A percentile compares a stretch with the other conserved stretches of the same genome.
These are phyloP conservation scores for Mantamonas sphyraenae DNA, from an alignment of 78 protist species.

Conservation along the genomic window DNA sequence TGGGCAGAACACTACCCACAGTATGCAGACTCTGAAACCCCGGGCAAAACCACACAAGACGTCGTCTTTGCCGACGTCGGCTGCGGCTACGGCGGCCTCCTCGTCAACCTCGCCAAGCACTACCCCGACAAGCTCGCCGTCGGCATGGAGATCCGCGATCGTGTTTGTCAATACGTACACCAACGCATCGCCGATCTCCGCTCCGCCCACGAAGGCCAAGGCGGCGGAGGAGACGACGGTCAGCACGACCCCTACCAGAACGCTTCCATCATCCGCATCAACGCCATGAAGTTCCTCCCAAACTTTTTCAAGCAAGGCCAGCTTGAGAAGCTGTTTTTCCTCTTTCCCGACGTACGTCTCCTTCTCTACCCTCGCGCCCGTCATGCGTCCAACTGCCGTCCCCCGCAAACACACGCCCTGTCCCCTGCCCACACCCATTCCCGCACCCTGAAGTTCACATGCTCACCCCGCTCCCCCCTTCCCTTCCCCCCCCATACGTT, in stretches of 20 bases:
- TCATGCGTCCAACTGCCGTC: too few relatives aligned
- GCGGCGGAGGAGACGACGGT: too few relatives aligned
- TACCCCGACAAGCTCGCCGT: neutral
- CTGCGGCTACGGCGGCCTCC: conserved; percentile 65
- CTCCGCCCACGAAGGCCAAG: too few relatives aligned
- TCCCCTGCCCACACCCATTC: too few relatives aligned
- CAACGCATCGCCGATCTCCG: too few relatives aligned
- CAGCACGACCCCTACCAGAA: conserved; percentile 34
- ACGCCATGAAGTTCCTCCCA: conserved; percentile 55
- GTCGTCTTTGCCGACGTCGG: conserved; percentile 43
- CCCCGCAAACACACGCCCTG: too few relatives aligned
- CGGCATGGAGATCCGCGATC: neutral
- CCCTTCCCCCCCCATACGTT: neutral
- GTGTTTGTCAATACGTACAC: too few relatives aligned
- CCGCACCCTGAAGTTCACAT: too few relatives aligned
- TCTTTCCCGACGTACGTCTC: conserved; percentile 68
- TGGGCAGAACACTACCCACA: neutral
- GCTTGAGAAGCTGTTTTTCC: conserved; percentile 35
- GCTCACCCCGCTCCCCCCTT: too few relatives aligned
- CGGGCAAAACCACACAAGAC: neutral
- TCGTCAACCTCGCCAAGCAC: conserved; percentile 13
- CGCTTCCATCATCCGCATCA: conserved; percentile 21
- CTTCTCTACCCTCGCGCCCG: too few relatives aligned
- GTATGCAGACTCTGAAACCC: neutral
- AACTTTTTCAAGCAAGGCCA: conserved; percentile 46